These are phyloP conservation scores for Silene noctiflora DNA, from an alignment of 179 eudicot species.

Conservation along the genomic window DNA sequence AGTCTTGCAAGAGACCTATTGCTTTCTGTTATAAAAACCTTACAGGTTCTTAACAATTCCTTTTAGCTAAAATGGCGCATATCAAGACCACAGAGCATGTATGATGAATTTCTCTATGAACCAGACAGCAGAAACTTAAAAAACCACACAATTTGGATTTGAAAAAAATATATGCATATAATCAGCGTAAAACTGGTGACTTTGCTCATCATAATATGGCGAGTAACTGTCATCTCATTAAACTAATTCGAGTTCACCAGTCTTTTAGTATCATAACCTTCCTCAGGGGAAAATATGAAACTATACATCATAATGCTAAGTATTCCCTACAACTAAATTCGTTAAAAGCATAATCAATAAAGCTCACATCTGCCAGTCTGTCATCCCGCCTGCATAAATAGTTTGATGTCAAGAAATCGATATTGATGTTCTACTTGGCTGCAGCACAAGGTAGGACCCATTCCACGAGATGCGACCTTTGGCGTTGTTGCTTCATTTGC, in stretches of 20 bases:
- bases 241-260: background rate
- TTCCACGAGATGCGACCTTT: constrained; percentile 38
- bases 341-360: background rate
- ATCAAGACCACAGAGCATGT: too few relatives aligned
- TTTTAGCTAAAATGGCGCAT: background rate
- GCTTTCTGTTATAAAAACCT: background rate
- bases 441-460: constrained; percentile 59
- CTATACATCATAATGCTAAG: constrained; percentile 18
- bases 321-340: background rate
- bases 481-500: constrained; percentile 51
- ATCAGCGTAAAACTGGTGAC: background rate
- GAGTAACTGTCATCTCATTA: background rate
- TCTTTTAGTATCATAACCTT: constrained; percentile 16
- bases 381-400: background rate
- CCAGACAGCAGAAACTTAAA: background rate
- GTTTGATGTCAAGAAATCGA: background rate
- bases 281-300: constrained; percentile 7
- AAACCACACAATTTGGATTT: background rate
- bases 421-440: constrained; percentile 34
- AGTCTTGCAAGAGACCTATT: background rate
- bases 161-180: background rate
- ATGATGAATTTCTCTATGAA: background rate
- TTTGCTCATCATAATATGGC: background rate
- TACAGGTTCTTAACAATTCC: background rate
- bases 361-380: background rate